Base-by-base conservation (phyloP, 352 stramenopile genomes). In the Pythium pyrilobum region DNA sequence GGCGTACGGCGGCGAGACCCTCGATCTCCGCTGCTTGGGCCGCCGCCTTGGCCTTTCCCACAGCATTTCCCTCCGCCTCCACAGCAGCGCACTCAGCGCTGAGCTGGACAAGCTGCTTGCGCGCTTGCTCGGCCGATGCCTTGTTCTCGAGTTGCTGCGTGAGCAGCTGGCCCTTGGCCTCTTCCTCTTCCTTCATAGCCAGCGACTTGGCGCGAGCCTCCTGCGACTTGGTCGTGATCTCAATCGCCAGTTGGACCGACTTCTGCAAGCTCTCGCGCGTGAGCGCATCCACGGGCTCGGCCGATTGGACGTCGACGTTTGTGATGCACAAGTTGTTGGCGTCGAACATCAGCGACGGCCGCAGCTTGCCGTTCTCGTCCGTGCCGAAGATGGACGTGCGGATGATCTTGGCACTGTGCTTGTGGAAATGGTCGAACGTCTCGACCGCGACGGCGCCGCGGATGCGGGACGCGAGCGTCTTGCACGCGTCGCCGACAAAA, bases 221-320 rank as follows among this genome's bases (percentile, higher is more conserved):
- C 41, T 92, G 81, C 1, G 78, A 89, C 46, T 92, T 87, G 39
- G 81, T 92, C 29, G 81, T 92, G 69, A 92, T 92, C 52, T 89
- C 78, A 39, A 92, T 92, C 23, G 81, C 81, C n/a, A 92, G 51
- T 32, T 92, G 81, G 38, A 92, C 81, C 1, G 77, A 89, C 56
- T 88, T 89, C 56, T 92, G 81, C 29, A 92, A 57, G 61, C 77
- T 89, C 49, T 86, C 73, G 21, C 81, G 77, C 4, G 81, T 92
- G 32, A 85, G 60, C 10, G 73, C 66, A 18, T 92, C 81, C 24
- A 92, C 81, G 2, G 81, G 81, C 49, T 92, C 81, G 21, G 79
- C 81, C 7, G 77, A 87, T 37, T 92, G 81, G 32, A 92, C 82
- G 43, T 92, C 81, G 9, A 92, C 79, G 60, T 92, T 92, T 0